These are phyloP conservation scores for Vitis hybrid DNA, from an alignment of 177 flowering plant genomes.

Conservation along the genomic window DNA sequence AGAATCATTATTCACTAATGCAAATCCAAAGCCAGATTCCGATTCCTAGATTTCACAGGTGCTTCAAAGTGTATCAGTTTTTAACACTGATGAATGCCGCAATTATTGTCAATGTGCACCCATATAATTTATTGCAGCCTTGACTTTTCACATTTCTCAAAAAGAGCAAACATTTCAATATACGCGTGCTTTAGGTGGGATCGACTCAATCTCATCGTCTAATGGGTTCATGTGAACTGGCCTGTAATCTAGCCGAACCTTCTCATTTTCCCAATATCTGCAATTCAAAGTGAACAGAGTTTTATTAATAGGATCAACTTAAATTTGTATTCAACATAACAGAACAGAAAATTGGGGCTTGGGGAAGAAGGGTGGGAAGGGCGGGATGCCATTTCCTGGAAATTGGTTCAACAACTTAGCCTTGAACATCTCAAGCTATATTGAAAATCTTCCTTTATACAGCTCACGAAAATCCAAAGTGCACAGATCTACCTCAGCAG, in stretches of 20 bases:
- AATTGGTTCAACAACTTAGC: too few relatives aligned
- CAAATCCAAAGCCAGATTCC: neutral
- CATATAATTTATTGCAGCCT: slow-evolving; percentile 15
- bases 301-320: too few relatives aligned
- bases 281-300: slow-evolving; percentile 11
- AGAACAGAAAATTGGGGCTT: too few relatives aligned
- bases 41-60: neutral
- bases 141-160: neutral
- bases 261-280: slow-evolving; percentile 94
- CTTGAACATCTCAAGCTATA: too few relatives aligned
- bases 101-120: slow-evolving; percentile 19
- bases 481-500: too few relatives aligned
- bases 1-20: slow-evolving; percentile 4
- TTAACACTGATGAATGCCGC: slow-evolving; percentile 10
- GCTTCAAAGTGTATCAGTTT: slow-evolving; percentile 7
- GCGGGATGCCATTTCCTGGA: too few relatives aligned
- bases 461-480: too few relatives aligned
- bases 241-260: slow-evolving; percentile 81
- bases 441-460: too few relatives aligned
- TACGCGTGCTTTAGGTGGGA: slow-evolving; percentile 98
- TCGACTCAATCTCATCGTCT: slow-evolving; percentile 81
- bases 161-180: slow-evolving; percentile 39
- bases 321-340: neutral
- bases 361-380: too few relatives aligned
- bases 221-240: slow-evolving; percentile 96